Evolutionary conservation across 1,284 basidiomycete species (phyloP).

Genomic region (Puccinia polysora): DNA sequence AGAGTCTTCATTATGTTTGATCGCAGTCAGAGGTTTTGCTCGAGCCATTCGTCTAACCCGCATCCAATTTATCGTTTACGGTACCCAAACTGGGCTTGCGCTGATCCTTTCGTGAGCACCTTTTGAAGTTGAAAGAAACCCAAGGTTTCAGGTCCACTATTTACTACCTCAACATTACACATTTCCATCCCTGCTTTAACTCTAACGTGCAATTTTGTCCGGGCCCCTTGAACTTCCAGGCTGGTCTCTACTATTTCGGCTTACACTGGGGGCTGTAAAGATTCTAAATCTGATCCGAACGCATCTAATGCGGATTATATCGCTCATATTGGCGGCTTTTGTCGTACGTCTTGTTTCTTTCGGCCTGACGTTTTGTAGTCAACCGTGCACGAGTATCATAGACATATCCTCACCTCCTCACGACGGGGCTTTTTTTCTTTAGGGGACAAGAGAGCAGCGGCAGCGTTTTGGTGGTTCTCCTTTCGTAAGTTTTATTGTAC

Average conservation of each 20-base stretch:
- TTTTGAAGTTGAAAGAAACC: no score
- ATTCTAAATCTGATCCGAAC: slow-evolving; percentile 45
- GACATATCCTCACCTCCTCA: not conserved
- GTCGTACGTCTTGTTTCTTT: slow-evolving; percentile 21
- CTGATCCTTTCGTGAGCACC: slow-evolving; percentile 46
- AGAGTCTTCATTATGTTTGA: slow-evolving; percentile 11
- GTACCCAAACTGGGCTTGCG: slow-evolving; percentile 42
- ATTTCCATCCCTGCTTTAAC: not conserved
- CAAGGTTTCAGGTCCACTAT: no score
- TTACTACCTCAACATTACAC: not conserved
- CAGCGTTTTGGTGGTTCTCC: slow-evolving; percentile 49
- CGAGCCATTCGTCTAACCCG: slow-evolving; percentile 46
- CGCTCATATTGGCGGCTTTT: slow-evolving; percentile 45
- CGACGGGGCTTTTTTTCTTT: not conserved
- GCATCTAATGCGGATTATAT: slow-evolving; percentile 46
- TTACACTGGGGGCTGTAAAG: slow-evolving; percentile 47
- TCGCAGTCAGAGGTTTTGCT: slow-evolving; percentile 45
- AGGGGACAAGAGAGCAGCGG: slow-evolving; percentile 48
- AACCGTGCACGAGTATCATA: not conserved
- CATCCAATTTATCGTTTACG: slow-evolving; percentile 46
- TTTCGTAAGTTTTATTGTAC: slow-evolving; percentile 41
- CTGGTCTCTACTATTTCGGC: slow-evolving; percentile 46
- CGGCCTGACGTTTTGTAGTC: no score
- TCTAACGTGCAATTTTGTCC: not conserved
- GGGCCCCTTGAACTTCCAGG: slow-evolving; percentile 12